Base-by-base conservation (phyloP, 805 yeast species). In the Wickerhamiella galacta region DNA sequence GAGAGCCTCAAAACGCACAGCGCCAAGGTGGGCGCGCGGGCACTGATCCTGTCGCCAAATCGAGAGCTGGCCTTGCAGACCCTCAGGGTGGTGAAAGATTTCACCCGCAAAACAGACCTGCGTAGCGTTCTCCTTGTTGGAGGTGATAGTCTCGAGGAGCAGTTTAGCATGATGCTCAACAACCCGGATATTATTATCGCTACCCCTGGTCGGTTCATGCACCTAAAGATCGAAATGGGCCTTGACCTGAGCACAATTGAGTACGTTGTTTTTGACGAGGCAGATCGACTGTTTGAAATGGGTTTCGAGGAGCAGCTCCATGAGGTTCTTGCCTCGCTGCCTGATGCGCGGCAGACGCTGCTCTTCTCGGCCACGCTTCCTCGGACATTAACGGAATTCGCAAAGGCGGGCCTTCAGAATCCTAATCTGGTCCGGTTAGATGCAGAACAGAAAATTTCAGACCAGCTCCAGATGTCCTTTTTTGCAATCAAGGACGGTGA, bases 81-180 rank as follows among this genome's bases (percentile, higher is more conserved):
- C 0, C 68, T 68, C 50, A 81, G 72, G 49, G 92, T 81, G 38
- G 75, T 87, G 22, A 81, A 79, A 47, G 98, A 90, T 35, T 87
- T 90, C 52, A 58, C 85, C 11, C 70, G 63, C 38, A 93, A 92
- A 4, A 72, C 93, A 0, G 92, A 82, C 47, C 63, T 90, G 42
- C 68, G 95, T 45, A 63, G 81, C 12, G 71, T 78, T 10, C 63
- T 85, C 32, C 60, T 90, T 20, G 87, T 92, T 37, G 99, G 99
- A 60, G 99, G 99, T 62, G 99, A 90, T 51, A 80, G 95, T n/a
- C 61, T 90, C 48, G 98, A 90, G 51, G 95, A 87, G 35, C 98
- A 90, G 59, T 90, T 90, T 52, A 64, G 79, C 16, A 72, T 80
- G 52, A 81, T 90, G 92, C 75, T 85, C 79, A 57, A 74, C 35